Conservation (phyloP, 208 protist genomes). For the Histomonas meleagridis region DNA sequence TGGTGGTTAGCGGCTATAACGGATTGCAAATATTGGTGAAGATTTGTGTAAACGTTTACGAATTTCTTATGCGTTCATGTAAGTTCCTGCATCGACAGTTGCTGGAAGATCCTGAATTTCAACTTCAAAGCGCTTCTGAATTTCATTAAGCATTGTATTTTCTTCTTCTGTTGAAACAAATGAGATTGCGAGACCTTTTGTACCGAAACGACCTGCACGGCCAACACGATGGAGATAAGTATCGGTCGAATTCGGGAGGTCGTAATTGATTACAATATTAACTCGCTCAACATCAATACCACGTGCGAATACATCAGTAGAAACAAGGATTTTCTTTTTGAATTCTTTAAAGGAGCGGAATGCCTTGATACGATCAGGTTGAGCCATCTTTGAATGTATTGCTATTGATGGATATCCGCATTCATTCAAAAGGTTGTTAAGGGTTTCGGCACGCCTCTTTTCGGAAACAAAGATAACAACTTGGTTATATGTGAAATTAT, state of each 20-base stretch:
- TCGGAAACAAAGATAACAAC: conserved; percentile 96
- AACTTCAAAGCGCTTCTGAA: conserved; percentile 91
- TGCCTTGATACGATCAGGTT: conserved; percentile 64
- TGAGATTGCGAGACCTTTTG: conserved; percentile 93
- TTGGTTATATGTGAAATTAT: conserved; percentile 97
- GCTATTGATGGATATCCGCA: conserved; percentile 83
- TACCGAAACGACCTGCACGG: conserved; percentile 91
- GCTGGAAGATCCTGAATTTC: conserved; percentile 81
- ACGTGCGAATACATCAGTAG: conserved; percentile 95
- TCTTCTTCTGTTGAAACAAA: conserved; percentile 83
- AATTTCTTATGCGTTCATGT: conserved; percentile 60
- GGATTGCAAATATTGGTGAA: too few relatives aligned
- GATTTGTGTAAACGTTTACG: too few relatives aligned
- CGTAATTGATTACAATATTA: conserved; percentile 97
- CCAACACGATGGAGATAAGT: conserved; percentile 91
- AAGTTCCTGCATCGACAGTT: conserved; percentile 59
- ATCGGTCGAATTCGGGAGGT: conserved; percentile 88
- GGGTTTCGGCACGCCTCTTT: conserved; percentile 70
- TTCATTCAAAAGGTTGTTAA: conserved; percentile 79
- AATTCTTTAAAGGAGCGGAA: conserved; percentile 88
- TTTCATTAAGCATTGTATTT: conserved; percentile 73
- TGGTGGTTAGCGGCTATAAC: too few relatives aligned
- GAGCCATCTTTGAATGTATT: conserved; percentile 79
- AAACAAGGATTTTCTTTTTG: conserved; percentile 87
- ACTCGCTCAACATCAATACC: conserved; percentile 98